Base-by-base conservation (phyloP, 805 yeast species). In the Barnettozyma siamensis region DNA sequence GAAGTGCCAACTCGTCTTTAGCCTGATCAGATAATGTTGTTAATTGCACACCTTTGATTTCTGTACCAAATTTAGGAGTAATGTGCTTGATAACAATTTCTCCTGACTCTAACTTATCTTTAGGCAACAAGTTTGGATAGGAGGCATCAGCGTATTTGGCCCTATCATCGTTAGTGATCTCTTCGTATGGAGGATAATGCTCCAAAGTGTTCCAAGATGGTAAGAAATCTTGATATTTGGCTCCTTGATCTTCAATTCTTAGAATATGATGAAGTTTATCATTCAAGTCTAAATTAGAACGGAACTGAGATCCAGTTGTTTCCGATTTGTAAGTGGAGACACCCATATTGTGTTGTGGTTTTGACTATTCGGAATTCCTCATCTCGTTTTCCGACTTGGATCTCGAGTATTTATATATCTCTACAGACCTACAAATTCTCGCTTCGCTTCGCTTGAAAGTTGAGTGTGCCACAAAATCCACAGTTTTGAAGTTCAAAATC, bases 1-100 rank as follows among this genome's bases (percentile, higher is more conserved):
- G 66, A 23, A 78, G 62, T 3, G 88, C 87, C 47, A 83, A 67
- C 49, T 83, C 88, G 51, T 82, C 82, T 57, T 78, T 80, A 28
- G 74, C 86, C 17, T 63, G 59, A 35, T 66, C 70, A 38, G 69
- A 57, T 48, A 81, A 69, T 31, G 66, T 60, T 13, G 81, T 73
- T 43, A 81, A 63, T 53, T 79, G 86, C 33, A 82, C 54, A 30
- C 80, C 81, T 16, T 57, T 60, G 37, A 83, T 62, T 46, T 76
- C 83, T 16, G 78, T 65, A 26, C 89, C 91, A 40, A 83, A 64
- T 54, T 75, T 80, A 20, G 89, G 88, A 2, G 85, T 77, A 34
- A 83, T 35, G 11, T 27, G 3, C 20, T 44, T 44, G 11, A 41
- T 5, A 13, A 17, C 34, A 23, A 44, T 44, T 15, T 37, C 39